These are phyloP conservation scores for Protostelium mycophagum DNA, from an alignment of 78 protist species.

Conservation along the genomic window DNA sequence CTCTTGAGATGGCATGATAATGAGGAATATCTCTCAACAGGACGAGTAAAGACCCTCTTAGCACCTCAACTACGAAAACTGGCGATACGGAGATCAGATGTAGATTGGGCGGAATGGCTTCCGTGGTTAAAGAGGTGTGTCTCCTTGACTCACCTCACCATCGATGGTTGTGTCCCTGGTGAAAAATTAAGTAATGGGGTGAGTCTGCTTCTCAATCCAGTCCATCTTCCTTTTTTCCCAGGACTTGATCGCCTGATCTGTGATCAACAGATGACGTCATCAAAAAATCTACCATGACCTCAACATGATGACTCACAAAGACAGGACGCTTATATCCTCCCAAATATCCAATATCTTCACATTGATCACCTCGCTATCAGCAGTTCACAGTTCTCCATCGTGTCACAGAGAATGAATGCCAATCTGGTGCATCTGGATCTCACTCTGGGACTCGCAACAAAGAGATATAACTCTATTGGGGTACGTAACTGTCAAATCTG, in stretches of 20 bases:
- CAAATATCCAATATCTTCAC: background rate
- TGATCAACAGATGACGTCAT: too few species aligned
- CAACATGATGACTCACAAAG: background rate
- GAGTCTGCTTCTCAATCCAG: too few species aligned
- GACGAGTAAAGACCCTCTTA: background rate
- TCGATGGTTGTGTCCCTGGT: background rate
- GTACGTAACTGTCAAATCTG: background rate
- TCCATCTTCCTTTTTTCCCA: too few species aligned
- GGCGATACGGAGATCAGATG: background rate
- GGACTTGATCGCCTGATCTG: too few species aligned
- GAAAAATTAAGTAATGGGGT: background rate
- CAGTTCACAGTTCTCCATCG: background rate
- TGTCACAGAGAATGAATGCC: background rate
- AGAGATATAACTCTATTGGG: background rate
- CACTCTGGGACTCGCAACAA: background rate
- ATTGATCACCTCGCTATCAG: background rate
- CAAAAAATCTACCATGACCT: background rate
- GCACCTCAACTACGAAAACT: background rate
- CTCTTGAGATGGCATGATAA: background rate
- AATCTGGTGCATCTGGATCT: background rate
- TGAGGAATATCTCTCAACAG: background rate
- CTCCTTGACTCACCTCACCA: background rate
- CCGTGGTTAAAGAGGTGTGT: background rate
- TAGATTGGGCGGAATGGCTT: background rate
- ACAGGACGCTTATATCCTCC: background rate